Base-by-base conservation (phyloP, 495 filamentous ascomycete genomes). In the Aspergillus bertholletiae region DNA sequence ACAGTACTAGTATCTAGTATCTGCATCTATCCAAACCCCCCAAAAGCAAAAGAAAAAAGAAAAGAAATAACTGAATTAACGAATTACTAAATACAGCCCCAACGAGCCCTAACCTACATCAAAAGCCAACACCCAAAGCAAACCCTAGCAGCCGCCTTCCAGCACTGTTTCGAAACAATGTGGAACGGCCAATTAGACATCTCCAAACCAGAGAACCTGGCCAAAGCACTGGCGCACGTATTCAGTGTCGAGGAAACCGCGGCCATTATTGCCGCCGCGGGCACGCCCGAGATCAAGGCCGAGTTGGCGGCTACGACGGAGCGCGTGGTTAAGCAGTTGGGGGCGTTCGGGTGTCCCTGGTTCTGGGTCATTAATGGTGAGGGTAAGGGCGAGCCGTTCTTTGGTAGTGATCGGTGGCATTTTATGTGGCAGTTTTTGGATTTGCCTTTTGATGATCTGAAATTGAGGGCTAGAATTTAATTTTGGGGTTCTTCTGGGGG, bases 291-390 rank as follows among this genome's bases (percentile, higher is more conserved):
- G 59, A 77, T 79, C 55, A 92, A 92, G 71, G 68, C 81, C 24
- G 67, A 64, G 24, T 64, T 92, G 46, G 77, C 74, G 46, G 73
- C 66, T 3, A 79, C 80, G 27, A 91, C 88, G 27, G 67, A 80
- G 53, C 74, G 78, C 56, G 83, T 77, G 6, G 58, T 90, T 11
- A 65, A 69, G 18, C 77, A 84, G 37, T 67, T 62, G 17, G 88
- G 88, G 0, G 87, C 87, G 1, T 92, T 87, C 68, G 88, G 88
- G 0, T 82, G 83, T 49, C 88, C 88, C 1, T 92, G 88, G 86
- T 74, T 89, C 54, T 87, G 82, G 79, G 88, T 84, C n/a, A 72
- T 65, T n/a, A 82, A 89, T 60, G 60, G 49, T 13, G 68, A 74
- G 9, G 84, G 85, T 5, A 63, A 72, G 48, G 74, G 72, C 49